Percentiles rank a stretch among this genome's conserved stretches.
phyloP scores from a whole-genome alignment of 768 basidiomycete species.

The Suillus paluster region DNA sequence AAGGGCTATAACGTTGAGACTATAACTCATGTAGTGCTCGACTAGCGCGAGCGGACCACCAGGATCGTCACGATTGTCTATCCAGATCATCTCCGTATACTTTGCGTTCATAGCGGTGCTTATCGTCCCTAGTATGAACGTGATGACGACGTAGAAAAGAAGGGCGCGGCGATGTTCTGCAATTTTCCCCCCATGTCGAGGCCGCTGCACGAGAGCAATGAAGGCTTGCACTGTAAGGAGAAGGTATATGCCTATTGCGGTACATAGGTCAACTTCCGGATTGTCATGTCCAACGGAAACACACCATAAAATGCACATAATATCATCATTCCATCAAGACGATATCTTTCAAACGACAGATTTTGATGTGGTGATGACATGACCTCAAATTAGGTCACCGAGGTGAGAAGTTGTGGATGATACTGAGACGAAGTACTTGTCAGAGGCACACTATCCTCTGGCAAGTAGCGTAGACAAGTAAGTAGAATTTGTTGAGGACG shows the following conservation, averaged over 20 bases:
- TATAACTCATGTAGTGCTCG: constrained; percentile 15
- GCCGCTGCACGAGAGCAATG: constrained; percentile 8
- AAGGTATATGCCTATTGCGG: constrained; percentile 23
- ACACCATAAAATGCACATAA: constrained; percentile 23
- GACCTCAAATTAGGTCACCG: neutral
- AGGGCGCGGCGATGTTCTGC: constrained; percentile 13
- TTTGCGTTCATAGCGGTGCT: constrained; percentile 27
- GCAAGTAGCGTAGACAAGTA: neutral
- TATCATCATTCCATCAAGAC: constrained; percentile 26
- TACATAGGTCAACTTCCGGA: neutral
- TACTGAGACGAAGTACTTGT: neutral
- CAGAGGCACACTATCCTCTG: neutral
- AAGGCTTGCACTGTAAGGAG: constrained; percentile 24
- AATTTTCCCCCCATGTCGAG: neutral
- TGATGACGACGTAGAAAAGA: constrained; percentile 26
- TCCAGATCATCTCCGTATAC: constrained; percentile 38
- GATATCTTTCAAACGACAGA: constrained; percentile 31
- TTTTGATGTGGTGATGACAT: constrained; percentile 26
- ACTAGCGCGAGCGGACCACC: constrained; percentile 19
- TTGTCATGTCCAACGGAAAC: neutral
- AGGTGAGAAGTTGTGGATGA: neutral
- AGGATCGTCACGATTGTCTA: constrained; percentile 28
- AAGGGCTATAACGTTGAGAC: constrained; percentile 25
- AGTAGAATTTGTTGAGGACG: neutral
- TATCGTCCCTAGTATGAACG: constrained; percentile 32